These are phyloP conservation scores for Arthroderma sp. DNA, from an alignment of 2,329 filamentous ascomycete species.

Conservation along the genomic window DNA sequence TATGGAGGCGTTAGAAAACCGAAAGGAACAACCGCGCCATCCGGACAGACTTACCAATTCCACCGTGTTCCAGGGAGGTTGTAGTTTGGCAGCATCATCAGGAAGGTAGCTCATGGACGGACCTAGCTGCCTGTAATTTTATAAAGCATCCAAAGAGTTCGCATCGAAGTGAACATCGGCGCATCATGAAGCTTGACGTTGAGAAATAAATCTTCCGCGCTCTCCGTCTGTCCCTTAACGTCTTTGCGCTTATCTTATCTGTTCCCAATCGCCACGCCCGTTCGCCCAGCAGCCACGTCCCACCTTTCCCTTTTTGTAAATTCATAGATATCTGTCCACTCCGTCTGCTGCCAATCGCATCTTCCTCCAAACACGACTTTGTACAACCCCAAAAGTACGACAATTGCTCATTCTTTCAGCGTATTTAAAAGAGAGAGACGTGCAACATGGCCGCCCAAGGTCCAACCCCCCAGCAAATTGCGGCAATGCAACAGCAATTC, in stretches of 20 bases:
- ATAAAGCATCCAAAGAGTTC: background rate
- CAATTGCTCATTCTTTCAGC: background rate
- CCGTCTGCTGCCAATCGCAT: background rate
- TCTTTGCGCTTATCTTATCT: too few relatives aligned
- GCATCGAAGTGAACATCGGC: background rate
- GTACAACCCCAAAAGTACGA: background rate
- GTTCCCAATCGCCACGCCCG: conserved; percentile 2
- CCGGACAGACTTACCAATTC: conserved; percentile 21
- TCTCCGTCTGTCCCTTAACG: too few relatives aligned
- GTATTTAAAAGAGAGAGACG: background rate
- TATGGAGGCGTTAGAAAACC: background rate
- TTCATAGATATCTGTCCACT: conserved; percentile 6
- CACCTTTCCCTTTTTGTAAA: conserved; percentile 8
- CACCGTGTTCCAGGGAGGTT: conserved; percentile 27
- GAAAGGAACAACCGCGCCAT: background rate
- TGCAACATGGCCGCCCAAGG: conserved; percentile 21
- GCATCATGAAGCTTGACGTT: too few relatives aligned
- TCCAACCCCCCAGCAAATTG: conserved; percentile 73
- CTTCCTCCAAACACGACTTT: background rate
- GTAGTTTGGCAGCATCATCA: conserved; percentile 21
- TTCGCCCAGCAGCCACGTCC: background rate
- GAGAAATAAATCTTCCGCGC: too few relatives aligned
- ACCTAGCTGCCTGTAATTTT: background rate
- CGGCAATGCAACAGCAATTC: conserved; percentile 68
- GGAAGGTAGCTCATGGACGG: conserved; percentile 31